These are phyloP conservation scores for Cubamyces lactineus DNA, from an alignment of 768 basidiomycete genomes.

Conservation along the genomic window DNA sequence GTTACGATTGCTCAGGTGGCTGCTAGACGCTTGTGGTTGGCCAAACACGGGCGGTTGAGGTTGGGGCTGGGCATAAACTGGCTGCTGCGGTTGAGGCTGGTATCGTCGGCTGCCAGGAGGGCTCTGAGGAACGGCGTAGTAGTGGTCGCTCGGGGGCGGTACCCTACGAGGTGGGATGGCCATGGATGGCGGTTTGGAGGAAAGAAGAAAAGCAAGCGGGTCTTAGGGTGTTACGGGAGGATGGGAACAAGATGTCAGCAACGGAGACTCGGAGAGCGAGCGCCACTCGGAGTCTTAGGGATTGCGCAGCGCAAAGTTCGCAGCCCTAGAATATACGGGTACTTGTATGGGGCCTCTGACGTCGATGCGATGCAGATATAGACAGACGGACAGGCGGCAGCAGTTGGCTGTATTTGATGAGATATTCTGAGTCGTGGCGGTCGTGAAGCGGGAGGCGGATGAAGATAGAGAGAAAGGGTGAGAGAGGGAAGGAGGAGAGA, in stretches of 20 bases:
- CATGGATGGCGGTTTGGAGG: constrained; percentile 29
- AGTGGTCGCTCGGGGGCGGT: constrained; percentile 53
- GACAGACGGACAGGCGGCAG: constrained; percentile 4
- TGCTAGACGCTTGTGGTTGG: constrained; percentile 25
- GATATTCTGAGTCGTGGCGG: constrained; percentile 13
- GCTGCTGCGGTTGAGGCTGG: constrained; percentile 35
- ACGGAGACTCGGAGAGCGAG: not conserved
- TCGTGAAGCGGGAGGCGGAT: not conserved
- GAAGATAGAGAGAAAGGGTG: not conserved
- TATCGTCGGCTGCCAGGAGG: constrained; percentile 43
- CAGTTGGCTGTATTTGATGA: not conserved
- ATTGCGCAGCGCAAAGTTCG: constrained; percentile 14
- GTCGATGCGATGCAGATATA: constrained; percentile 6
- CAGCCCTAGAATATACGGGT: constrained; percentile 4
- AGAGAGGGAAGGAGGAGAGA: constrained; percentile 4
- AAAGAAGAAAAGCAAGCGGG: not conserved
- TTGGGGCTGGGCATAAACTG: constrained; percentile 13
- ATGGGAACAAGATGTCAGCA: constrained; percentile 10
- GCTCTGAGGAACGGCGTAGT: constrained; percentile 70
- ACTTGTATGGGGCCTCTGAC: constrained; percentile 7
- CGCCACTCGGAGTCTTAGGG: constrained; percentile 11
- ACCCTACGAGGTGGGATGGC: constrained; percentile 42
- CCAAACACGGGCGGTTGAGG: constrained; percentile 20
- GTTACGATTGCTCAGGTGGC: constrained; percentile 39
- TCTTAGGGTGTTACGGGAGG: not conserved